Base-by-base conservation (phyloP, 345 rosid species). In the Trapa incisa region DNA sequence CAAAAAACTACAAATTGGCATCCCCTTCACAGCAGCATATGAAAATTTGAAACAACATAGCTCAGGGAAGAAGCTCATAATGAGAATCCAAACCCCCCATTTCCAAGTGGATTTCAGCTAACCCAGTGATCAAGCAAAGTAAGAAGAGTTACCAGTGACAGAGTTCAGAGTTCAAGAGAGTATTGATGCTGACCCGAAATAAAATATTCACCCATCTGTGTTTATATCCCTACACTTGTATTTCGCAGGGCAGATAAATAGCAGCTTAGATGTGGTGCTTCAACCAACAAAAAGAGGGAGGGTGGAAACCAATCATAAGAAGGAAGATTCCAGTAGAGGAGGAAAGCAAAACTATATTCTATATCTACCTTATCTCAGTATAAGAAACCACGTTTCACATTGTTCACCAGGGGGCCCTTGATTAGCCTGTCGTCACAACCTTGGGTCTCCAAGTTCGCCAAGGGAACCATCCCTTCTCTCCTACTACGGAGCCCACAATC, bases 361-460 rank as follows among this genome's bases (percentile, higher is more conserved):
- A 9, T 35, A 58, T 57, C 37, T 58, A 58, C 63, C 16, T 35
- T 58, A 16, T 0, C 38, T 3, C 35, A 33, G 63, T 32, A 32
- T 33, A 58, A 10, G 33, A 58, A 29, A 29, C 12, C 63, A 10
- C 8, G 63, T 58, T 58, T 35, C 38, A 58, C 63, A 37, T 58
- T 58, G 14, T 7, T 58, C n/a, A n/a, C 29, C 29, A 22, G 29
- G 29, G 29, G 29, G 29, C 29, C 29, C 29, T 22, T 22, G 5
- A 62, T 68, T 45, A 62, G 52, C 65, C 32, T 48, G 72, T 22
- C 67, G 43, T 72, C 15, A 80, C 73, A 6, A 79, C 70, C 77
- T 85, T 84, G 6, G 85, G 79, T 67, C 76, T 78, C 95, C 83
- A 81, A 17, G 77, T 64, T 73, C 81, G 78, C 76, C 87, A 74